These are phyloP conservation scores for Aspergillus melleus DNA, from an alignment of 2,329 filamentous ascomycete species.

Conservation along the genomic window DNA sequence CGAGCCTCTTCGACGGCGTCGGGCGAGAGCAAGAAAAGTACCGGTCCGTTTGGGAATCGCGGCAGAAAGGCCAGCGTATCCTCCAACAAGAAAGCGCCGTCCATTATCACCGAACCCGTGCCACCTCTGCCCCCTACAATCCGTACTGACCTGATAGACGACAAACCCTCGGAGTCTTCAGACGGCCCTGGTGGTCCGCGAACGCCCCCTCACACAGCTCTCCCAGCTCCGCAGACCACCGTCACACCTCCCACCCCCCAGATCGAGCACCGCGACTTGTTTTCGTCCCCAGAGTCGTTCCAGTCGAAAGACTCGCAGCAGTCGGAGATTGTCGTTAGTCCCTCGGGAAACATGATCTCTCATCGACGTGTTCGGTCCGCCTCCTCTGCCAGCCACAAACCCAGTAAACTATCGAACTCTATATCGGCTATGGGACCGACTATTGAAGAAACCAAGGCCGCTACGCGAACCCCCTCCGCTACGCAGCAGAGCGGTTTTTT, in stretches of 20 bases:
- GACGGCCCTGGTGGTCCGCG: conserved; percentile 27
- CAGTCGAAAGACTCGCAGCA: conserved; percentile 42
- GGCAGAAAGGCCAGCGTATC: conserved; percentile 38
- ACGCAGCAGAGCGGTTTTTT: conserved; percentile 71
- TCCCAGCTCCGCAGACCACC: conserved; percentile 49
- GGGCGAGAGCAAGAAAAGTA: conserved; percentile 41
- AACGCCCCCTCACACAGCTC: conserved; percentile 33
- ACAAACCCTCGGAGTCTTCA: conserved; percentile 23
- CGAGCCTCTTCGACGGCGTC: conserved; percentile 42
- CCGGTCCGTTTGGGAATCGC: conserved; percentile 36
- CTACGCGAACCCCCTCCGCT: conserved; percentile 58
- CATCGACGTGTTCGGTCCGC: conserved; percentile 65
- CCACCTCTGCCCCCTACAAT: conserved; percentile 37
- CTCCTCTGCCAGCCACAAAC: conserved; percentile 55
- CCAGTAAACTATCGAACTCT: conserved; percentile 84
- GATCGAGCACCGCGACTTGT: conserved; percentile 34
- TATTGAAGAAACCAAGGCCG: conserved; percentile 60
- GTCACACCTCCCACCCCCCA: conserved; percentile 64
- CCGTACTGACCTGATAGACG: conserved; percentile 30
- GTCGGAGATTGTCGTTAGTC: conserved; percentile 57
- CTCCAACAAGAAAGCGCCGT: conserved; percentile 31
- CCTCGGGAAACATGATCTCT: conserved; percentile 70
- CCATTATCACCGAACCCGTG: conserved; percentile 25
- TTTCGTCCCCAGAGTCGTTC: conserved; percentile 31
- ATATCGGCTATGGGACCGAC: conserved; percentile 72